A percentile compares a stretch with the other conserved stretches of the same genome.
Conservation (phyloP, 2,329 filamentous ascomycete species). For the Fusarium goolgardi region DNA sequence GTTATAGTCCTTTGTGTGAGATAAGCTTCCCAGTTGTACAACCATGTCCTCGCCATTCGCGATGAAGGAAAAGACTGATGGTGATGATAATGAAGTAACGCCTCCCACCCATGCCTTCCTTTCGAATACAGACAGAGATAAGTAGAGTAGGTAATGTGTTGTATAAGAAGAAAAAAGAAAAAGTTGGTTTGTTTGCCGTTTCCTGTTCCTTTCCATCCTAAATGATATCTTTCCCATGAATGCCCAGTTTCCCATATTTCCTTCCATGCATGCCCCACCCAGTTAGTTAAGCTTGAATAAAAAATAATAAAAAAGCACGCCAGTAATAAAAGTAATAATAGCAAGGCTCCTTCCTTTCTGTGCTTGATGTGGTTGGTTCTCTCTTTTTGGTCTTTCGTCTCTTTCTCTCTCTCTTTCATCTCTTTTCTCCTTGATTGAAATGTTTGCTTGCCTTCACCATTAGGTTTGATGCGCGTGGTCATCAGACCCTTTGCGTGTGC, state of each 20-base stretch:
- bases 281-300: slow-evolving; percentile 10
- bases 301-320: slow-evolving; percentile 22
- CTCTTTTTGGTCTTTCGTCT: not conserved
- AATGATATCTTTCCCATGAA: slow-evolving; percentile 40
- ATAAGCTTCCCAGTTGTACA: slow-evolving; percentile 15
- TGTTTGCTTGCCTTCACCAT: slow-evolving; percentile 14
- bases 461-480: slow-evolving; percentile 17
- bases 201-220: not conserved
- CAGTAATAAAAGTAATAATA: slow-evolving; percentile 19
- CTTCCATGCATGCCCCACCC: slow-evolving; percentile 37
- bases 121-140: slow-evolving; percentile 20
- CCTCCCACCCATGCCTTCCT: slow-evolving; percentile 29
- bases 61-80: not conserved
- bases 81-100: slow-evolving; percentile 25
- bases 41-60: slow-evolving; percentile 17
- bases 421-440: not conserved
- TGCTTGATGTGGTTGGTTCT: slow-evolving; percentile 27
- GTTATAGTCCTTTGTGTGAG: slow-evolving; percentile 2
- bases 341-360: slow-evolving; percentile 26
- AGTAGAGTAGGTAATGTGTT: not conserved
- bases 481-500: slow-evolving; percentile 26
- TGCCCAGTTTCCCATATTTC: slow-evolving; percentile 36
- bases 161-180: slow-evolving; percentile 5
- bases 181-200: slow-evolving; percentile 14
- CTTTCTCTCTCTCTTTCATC: not conserved